Evolutionary conservation across 106 monocot genomes (phyloP).

Genomic region (Dactylorhiza incarnata): DNA sequence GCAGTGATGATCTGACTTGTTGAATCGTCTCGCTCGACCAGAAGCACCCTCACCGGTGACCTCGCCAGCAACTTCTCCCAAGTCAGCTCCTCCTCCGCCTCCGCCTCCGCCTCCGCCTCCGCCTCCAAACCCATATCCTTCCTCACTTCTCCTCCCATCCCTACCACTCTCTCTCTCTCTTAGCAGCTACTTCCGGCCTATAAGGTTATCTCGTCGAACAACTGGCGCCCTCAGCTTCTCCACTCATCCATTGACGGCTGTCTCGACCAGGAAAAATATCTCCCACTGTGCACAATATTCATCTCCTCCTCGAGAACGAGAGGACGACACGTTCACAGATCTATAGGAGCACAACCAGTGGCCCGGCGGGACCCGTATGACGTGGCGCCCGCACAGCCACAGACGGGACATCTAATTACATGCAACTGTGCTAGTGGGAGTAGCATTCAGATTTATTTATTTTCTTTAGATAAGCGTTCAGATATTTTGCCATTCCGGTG

Average conservation of each 20-base stretch:
- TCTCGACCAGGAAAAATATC: background rate
- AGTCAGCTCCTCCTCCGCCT: background rate
- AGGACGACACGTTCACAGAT: background rate
- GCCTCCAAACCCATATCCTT: conserved; percentile 1
- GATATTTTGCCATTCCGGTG: background rate
- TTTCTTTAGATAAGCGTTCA: too few species aligned
- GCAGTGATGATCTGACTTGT: conserved; percentile 65
- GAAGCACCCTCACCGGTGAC: conserved; percentile 18
- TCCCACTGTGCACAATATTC: background rate
- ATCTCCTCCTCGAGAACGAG: background rate
- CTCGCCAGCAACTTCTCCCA: conserved; percentile 3
- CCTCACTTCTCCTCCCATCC: background rate
- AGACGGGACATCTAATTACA: background rate
- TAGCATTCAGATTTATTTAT: too few species aligned
- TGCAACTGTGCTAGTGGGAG: background rate
- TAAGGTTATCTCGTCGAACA: background rate
- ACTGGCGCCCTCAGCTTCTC: background rate
- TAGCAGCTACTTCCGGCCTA: background rate
- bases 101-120: conserved; percentile 5
- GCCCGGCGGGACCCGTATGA: background rate
- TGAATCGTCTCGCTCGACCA: conserved; percentile 66
- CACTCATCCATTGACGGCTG: too few species aligned
- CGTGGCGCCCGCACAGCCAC: background rate
- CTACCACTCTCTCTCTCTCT: background rate
- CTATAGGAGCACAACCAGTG: background rate